Base-by-base conservation (phyloP, 169 alveolate species). In the Plasmodium inui region DNA sequence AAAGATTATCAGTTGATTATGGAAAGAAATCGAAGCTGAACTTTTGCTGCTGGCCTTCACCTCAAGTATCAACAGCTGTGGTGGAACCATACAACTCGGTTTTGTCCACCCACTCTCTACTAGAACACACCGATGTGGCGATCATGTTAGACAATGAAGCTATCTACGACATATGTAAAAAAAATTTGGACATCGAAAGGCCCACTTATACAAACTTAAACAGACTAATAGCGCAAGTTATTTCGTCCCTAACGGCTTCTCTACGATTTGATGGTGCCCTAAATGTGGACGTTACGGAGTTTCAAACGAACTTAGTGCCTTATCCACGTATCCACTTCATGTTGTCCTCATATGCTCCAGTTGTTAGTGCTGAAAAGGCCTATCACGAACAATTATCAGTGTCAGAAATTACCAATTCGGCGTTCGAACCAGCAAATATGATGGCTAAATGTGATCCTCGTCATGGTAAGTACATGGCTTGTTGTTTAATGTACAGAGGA, bases 71-170 rank as follows among this genome's bases (percentile, higher is more conserved):
- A 39, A 98, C 99, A 12, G 99, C 99, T 17, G 99, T 98, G 17
- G 99, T 99, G 37, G 99, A 99, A 96, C 99, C 99, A 57, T 99
- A 99, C 96, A 99, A 99, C 97, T 97, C 99, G 34, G 99, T 99
- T 67, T 97, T 99, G 50, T 98, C 99, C 61, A 99, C 99, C 57
- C 99, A 99, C 97, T 99, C 99, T 12, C 97, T 99, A 84, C 96
- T 99, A 85, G 99, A 99, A 96, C 99, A 99, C 98, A 98, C 99
- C 39, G 99, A 99, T 95, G 99, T 98, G 84, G 99, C 99, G 53
- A 98, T 99, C 84, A 98, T 99, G 99, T 97, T 99, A 80, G 99
- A 99, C 96, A 99, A 99, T 94, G 99, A 99, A 97, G 99, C 99
- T 53, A 97, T 99, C 74, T 99, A 99, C 96, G 99, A 99, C 94